Evolutionary conservation across 1,139 yeast genomes (phyloP).

Genomic region (Pichia sp.): DNA sequence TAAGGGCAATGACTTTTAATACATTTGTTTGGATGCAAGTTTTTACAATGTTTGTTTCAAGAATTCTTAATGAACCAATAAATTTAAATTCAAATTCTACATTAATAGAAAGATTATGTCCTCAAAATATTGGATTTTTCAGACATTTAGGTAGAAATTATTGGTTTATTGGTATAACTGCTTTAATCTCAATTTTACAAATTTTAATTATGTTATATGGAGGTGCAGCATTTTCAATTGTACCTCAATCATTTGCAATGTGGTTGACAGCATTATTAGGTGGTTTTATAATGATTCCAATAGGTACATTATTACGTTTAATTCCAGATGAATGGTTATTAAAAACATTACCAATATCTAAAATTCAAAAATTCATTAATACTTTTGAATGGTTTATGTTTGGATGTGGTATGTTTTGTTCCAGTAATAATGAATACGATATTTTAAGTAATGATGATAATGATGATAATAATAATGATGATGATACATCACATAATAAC

Average conservation of each 20-base stretch:
- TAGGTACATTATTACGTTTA: slow-evolving; percentile 67
- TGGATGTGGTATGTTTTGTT: slow-evolving; percentile 18
- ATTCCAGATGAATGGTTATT: slow-evolving; percentile 79
- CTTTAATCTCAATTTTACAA: slow-evolving; percentile 76
- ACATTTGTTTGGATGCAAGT: slow-evolving; percentile 97
- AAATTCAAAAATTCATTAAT: slow-evolving; percentile 46
- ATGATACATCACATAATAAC: background rate
- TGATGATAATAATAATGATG: slow-evolving; percentile 5
- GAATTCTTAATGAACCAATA: slow-evolving; percentile 72
- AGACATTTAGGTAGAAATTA: slow-evolving; percentile 75
- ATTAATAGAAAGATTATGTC: slow-evolving; percentile 51
- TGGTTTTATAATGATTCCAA: slow-evolving; percentile 78
- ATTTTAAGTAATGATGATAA: background rate
- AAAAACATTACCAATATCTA: slow-evolving; percentile 58
- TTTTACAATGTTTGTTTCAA: slow-evolving; percentile 84
- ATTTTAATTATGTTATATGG: slow-evolving; percentile 92
- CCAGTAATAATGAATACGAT: background rate
- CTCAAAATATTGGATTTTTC: slow-evolving; percentile 68
- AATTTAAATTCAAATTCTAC: slow-evolving; percentile 54
- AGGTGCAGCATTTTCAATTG: slow-evolving; percentile 87
- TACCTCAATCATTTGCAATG: slow-evolving; percentile 70
- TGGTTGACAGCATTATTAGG: slow-evolving; percentile 88
- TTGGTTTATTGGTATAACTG: slow-evolving; percentile 68
- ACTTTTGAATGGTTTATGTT: slow-evolving; percentile 42
- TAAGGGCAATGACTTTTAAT: slow-evolving; percentile 85